Evolutionary conservation across 441 rosid species (phyloP).

Genomic region (Adansonia gregorii): DNA sequence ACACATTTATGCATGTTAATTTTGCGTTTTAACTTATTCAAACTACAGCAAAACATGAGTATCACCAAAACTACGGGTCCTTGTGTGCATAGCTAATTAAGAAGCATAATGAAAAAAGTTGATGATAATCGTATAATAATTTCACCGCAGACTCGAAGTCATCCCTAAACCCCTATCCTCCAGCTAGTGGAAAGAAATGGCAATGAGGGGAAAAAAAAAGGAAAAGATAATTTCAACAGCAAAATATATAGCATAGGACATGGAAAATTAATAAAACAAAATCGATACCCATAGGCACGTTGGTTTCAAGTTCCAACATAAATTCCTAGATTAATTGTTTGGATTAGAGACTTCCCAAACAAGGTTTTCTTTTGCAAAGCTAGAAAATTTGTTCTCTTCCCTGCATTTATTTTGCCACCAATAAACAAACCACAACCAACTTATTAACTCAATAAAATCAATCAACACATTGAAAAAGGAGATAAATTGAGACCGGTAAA

Average conservation of each 20-base stretch:
- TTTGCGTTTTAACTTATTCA: background rate
- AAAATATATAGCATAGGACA: background rate
- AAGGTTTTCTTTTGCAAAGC: background rate
- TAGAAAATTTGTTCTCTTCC: background rate
- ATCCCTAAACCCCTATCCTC: background rate
- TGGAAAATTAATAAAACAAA: background rate
- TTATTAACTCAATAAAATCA: background rate
- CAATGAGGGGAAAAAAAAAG: background rate
- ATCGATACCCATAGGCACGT: background rate
- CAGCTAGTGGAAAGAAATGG: background rate
- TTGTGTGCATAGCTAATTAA: background rate
- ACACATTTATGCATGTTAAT: background rate
- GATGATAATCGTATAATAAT: background rate
- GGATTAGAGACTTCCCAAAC: background rate
- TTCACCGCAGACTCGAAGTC: background rate
- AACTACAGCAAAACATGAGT: background rate
- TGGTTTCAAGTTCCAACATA: background rate
- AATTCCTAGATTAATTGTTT: background rate
- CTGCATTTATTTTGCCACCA: background rate
- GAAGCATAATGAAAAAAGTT: background rate
- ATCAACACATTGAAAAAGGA: background rate
- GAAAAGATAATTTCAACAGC: background rate
- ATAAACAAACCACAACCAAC: background rate
- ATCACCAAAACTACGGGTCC: background rate
- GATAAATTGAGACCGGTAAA: too few relatives aligned